A percentile compares a stretch with the other conserved stretches of the same genome.
phyloP scores from a whole-genome alignment of 1,139 yeast species.

The Torulaspora globosa region DNA sequence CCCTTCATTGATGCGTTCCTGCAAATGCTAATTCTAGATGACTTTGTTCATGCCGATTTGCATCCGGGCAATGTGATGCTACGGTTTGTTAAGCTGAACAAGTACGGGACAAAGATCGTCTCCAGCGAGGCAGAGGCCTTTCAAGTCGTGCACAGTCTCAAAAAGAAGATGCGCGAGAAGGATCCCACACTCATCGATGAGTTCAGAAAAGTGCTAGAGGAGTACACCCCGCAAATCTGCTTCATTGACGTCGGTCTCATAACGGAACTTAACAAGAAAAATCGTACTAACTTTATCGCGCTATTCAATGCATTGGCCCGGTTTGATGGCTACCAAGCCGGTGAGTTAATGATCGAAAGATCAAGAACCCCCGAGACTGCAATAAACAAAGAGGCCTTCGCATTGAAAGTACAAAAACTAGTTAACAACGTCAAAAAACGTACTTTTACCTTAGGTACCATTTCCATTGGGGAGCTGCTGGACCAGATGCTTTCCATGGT shows the following conservation, averaged over 20 bases:
- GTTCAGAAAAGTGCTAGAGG: conserved; percentile 48
- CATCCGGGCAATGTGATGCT: conserved; percentile 96
- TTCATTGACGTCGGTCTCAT: conserved; percentile 91
- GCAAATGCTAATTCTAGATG: conserved; percentile 86
- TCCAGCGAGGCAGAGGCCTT: conserved; percentile 43
- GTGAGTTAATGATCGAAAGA: conserved; percentile 90
- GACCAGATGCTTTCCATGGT: conserved; percentile 90
- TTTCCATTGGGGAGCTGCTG: conserved; percentile 85
- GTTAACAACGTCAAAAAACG: conserved; percentile 78
- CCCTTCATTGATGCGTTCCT: conserved; percentile 86
- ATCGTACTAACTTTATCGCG: conserved; percentile 82
- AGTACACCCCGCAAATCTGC: conserved; percentile 80
- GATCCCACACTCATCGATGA: conserved; percentile 48
- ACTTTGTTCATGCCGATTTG: conserved; percentile 91
- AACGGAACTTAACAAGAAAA: conserved; percentile 74
- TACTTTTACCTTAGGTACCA: conserved; percentile 88
- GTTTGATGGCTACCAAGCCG: conserved; percentile 92
- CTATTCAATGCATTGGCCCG: conserved; percentile 82
- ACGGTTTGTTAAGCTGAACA: conserved; percentile 53
- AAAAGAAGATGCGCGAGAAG: conserved; percentile 39
- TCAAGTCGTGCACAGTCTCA: conserved; percentile 47
- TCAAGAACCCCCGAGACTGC: conserved; percentile 94
- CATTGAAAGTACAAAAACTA: conserved; percentile 76
- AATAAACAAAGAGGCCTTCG: conserved; percentile 76
- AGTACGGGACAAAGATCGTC: conserved; percentile 37